Evolutionary conservation across 768 basidiomycete species (phyloP).

Genomic region (Chiua virens): DNA sequence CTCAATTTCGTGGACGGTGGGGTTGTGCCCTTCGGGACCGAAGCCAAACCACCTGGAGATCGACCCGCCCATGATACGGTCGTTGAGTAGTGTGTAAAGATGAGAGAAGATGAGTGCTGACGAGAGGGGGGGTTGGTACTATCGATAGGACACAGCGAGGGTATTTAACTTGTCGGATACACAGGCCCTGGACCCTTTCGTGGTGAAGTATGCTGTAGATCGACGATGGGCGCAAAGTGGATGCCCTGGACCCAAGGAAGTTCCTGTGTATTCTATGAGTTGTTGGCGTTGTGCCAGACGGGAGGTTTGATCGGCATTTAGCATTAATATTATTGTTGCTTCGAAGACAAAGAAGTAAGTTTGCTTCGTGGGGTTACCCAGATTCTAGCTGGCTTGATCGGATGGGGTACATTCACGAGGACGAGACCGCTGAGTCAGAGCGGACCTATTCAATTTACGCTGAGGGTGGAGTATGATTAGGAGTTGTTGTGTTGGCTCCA

Average conservation of each 20-base stretch:
- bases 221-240: no score
- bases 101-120: no score
- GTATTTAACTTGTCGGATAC: no score
- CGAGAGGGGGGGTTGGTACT: not conserved
- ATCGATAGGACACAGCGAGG: no score
- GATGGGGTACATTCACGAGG: not conserved
- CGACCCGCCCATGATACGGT: conserved; percentile 6
- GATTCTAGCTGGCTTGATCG: not conserved
- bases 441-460: not conserved
- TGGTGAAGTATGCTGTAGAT: no score
- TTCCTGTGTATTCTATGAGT: no score
- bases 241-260: no score
- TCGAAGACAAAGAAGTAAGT: not conserved
- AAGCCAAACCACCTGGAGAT: conserved; percentile 7
- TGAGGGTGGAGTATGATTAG: not conserved
- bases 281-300: not conserved
- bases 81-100: not conserved
- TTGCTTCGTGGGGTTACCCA: not conserved
- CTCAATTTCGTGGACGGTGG: conserved; percentile 9
- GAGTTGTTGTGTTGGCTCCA: no score
- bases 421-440: conserved; percentile 5
- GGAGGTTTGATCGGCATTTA: not conserved
- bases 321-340: not conserved
- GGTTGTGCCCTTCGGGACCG: conserved; percentile 7
- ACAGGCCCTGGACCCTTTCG: no score